Base-by-base conservation (phyloP, 257 asterid genomes). In the Solanum habrochaites region DNA sequence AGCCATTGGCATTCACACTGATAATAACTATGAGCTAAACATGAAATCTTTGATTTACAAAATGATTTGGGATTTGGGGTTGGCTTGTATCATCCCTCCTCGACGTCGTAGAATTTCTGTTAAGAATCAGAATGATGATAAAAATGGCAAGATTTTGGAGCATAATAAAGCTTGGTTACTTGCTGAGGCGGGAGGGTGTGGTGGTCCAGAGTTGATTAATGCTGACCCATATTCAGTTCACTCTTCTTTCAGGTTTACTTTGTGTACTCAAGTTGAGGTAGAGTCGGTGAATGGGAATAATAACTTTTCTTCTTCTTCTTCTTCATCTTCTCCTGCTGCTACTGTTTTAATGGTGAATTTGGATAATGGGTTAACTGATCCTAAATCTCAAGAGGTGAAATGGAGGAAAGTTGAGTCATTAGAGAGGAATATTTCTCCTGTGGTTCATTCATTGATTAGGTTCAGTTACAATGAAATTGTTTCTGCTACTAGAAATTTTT, bases 261-360 rank as follows among this genome's bases (percentile, higher is more conserved):
- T 96, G 78, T 96, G 99, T 88, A 91, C 97, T 32, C 97, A 96
- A 86, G 94, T 96, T 71, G 99, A 96, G 94, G 92, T 96, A 72
- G 85, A 96, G 23, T 92, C 99, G 1, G 90, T 95, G 95, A 85
- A 90, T 80, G 95, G 90, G 82, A 90, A 87, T 37, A 83, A 81
- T 49, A 47, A 32, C 69, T 52, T 1, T 52, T 88, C 86, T 71
- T 73, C 83, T 73, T 37, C 47, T 42, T 42, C 4, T 32, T 32
- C 3, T 72, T n/a, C n/a, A n/a, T 72, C 82, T 75, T 1, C 88
- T 69, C 78, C 97, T 88, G 83, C 97, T 89, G 93, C 98, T 4
- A 96, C 98, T 35, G 98, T 96, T 31, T 92, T 96, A 75, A 93
- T 96, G 98, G 98, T 96, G 90, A 95, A 96, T 91, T 92, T 96